Evolutionary conservation across 768 basidiomycete genomes (phyloP).

Genomic region (Phlebiopsis flavidoalba): DNA sequence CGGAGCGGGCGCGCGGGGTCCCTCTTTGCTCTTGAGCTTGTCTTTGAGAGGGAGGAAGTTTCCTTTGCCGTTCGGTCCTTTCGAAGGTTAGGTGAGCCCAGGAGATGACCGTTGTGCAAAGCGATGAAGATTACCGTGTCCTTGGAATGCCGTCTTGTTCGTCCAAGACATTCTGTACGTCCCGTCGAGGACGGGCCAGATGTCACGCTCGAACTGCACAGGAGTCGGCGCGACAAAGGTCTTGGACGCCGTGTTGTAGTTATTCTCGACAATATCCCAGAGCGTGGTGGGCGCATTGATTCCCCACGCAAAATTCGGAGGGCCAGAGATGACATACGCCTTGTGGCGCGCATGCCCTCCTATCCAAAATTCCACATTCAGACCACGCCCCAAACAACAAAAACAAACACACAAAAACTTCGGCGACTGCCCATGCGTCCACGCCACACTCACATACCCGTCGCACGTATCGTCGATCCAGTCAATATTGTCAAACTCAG

Average conservation of each 20-base stretch:
- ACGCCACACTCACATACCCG: slow-evolving; percentile 25
- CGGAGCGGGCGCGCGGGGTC: background rate
- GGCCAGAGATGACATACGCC: slow-evolving; percentile 22
- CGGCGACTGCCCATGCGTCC: slow-evolving; percentile 7
- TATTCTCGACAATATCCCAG: slow-evolving; percentile 28
- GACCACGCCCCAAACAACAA: no score
- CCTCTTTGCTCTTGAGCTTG: background rate
- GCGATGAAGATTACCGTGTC: slow-evolving; percentile 22
- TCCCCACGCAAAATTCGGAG: slow-evolving; percentile 28
- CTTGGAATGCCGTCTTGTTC: slow-evolving; percentile 24
- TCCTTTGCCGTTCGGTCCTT: slow-evolving; percentile 11
- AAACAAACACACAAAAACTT: no score
- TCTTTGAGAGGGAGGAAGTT: slow-evolving; percentile 15
- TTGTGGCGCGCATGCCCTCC: slow-evolving; percentile 9
- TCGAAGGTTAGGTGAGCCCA: background rate
- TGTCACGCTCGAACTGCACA: slow-evolving; percentile 24
- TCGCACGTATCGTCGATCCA: slow-evolving; percentile 32
- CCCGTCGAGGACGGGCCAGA: slow-evolving; percentile 25
- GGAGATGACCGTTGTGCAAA: background rate
- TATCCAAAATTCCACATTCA: background rate
- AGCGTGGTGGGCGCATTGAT: slow-evolving; percentile 25
- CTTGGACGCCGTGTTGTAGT: slow-evolving; percentile 21
- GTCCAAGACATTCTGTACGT: slow-evolving; percentile 26
- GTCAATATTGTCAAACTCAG: slow-evolving; percentile 28
- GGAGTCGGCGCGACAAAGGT: no score